These are phyloP conservation scores for Clonostachys chloroleuca DNA, from an alignment of 2,329 filamentous ascomycete genomes.

Conservation along the genomic window DNA sequence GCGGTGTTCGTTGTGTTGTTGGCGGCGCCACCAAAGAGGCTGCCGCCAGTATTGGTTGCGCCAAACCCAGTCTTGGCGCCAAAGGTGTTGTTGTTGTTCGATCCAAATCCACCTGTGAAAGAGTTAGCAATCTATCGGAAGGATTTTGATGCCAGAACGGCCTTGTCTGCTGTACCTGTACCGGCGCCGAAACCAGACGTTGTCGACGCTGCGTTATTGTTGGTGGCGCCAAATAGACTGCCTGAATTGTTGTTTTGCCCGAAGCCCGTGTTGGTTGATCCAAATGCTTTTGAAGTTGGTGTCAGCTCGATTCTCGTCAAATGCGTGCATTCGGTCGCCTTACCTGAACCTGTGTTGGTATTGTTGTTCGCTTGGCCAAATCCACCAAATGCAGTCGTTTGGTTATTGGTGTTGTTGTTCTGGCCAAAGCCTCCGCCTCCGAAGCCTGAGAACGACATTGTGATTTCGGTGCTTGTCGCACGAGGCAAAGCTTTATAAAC, in stretches of 20 bases:
- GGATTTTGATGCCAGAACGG: constrained; percentile 3
- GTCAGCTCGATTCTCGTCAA: constrained; percentile 12
- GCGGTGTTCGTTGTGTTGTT: constrained; percentile 20
- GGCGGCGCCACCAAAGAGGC: constrained; percentile 39
- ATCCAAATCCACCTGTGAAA: constrained; percentile 22
- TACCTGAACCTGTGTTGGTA: constrained; percentile 41
- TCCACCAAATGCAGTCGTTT: constrained; percentile 47
- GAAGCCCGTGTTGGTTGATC: constrained; percentile 30
- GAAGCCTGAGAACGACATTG: constrained; percentile 52
- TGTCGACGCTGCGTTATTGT: constrained; percentile 17
- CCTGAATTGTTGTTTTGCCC: constrained; percentile 28
- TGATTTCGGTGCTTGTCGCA: constrained; percentile 8
- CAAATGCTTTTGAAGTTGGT: constrained; percentile 18
- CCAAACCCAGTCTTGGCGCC: constrained; percentile 50
- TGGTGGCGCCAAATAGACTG: constrained; percentile 38
- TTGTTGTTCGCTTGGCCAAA: constrained; percentile 41
- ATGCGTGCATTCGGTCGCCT: constrained; percentile 21
- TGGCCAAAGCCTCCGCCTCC: constrained; percentile 57
- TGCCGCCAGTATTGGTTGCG: constrained; percentile 29
- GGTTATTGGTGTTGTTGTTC: constrained; percentile 45
- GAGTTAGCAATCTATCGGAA: not conserved
- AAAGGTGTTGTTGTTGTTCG: constrained; percentile 24
- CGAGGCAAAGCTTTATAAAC: too few relatives aligned
- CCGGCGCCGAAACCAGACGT: constrained; percentile 24
- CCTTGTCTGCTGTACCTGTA: constrained; percentile 16